phyloP scores from a whole-genome alignment of 176 grass and related monocot species.

The Rhipidocladum racemiflorum region DNA sequence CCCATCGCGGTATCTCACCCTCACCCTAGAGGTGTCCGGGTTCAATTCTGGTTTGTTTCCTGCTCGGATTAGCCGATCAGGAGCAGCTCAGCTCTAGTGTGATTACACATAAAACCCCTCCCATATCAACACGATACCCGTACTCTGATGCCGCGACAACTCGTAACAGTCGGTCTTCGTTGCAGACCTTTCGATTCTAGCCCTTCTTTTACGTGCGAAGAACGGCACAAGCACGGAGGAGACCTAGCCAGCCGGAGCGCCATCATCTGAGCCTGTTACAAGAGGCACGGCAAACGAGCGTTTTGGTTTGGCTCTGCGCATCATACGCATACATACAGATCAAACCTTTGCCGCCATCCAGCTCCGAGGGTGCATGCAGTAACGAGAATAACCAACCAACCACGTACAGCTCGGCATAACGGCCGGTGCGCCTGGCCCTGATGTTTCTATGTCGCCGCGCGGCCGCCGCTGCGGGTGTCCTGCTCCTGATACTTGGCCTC shows the following conservation, averaged over 20 bases:
- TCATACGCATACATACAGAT: background rate
- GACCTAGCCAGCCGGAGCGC: constrained; percentile 26
- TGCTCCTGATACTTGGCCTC: background rate
- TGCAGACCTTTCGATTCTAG: background rate
- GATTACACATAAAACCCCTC: no score
- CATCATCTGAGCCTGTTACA: background rate
- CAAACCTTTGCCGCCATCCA: constrained; percentile 17
- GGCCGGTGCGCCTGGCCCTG: constrained; percentile 25
- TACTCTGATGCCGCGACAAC: background rate
- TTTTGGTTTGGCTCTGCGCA: background rate
- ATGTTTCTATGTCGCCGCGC: constrained; percentile 39
- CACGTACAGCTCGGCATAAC: constrained; percentile 8
- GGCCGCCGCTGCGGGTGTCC: background rate
- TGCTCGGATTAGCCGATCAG: background rate
- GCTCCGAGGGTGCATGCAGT: background rate
- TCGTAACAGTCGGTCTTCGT: constrained; percentile 14
- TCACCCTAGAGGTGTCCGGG: background rate
- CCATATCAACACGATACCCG: background rate
- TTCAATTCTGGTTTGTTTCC: background rate
- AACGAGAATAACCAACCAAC: constrained; percentile 54
- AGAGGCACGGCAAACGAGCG: background rate
- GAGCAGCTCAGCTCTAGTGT: background rate
- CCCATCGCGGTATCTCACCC: background rate
- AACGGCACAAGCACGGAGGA: background rate
- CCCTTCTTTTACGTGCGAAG: constrained; percentile 37